phyloP scores from a whole-genome alignment of 441 rosid genomes.

The Populus hybrid region DNA sequence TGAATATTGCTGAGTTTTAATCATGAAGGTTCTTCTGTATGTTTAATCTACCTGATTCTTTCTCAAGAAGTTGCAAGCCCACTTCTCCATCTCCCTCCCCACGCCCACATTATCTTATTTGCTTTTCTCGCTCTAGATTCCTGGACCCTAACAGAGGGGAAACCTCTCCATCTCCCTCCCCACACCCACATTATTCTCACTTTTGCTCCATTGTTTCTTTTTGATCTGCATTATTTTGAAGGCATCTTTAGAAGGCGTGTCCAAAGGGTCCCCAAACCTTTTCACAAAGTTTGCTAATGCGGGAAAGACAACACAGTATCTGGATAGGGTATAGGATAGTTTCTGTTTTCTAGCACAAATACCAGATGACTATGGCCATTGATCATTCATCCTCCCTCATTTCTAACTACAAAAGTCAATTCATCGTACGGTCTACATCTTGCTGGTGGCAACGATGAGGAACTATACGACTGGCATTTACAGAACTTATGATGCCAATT shows the following conservation, averaged over 20 bases:
- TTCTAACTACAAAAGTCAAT: too few species aligned
- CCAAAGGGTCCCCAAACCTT: conserved; percentile 15
- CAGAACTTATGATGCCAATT: too few species aligned
- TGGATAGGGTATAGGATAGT: background rate
- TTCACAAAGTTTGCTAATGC: background rate
- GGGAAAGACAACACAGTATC: background rate
- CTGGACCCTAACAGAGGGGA: background rate
- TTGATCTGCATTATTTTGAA: conserved; percentile 4
- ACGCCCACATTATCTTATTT: background rate
- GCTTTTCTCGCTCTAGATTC: background rate
- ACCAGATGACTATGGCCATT: too few species aligned
- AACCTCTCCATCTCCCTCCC: background rate
- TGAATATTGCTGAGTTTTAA: background rate
- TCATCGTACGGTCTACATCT: too few species aligned
- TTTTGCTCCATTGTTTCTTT: background rate
- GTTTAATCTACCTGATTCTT: too few species aligned
- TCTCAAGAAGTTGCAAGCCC: background rate
- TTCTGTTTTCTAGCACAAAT: background rate
- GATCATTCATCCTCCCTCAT: too few species aligned
- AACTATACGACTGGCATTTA: too few species aligned
- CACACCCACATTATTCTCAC: background rate
- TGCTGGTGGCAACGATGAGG: too few species aligned
- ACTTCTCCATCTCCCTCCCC: background rate
- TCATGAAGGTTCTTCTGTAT: too few species aligned
- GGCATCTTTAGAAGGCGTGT: conserved; percentile 9